Conservation (phyloP, 495 filamentous ascomycete genomes). For the Neurospora intermedia region DNA sequence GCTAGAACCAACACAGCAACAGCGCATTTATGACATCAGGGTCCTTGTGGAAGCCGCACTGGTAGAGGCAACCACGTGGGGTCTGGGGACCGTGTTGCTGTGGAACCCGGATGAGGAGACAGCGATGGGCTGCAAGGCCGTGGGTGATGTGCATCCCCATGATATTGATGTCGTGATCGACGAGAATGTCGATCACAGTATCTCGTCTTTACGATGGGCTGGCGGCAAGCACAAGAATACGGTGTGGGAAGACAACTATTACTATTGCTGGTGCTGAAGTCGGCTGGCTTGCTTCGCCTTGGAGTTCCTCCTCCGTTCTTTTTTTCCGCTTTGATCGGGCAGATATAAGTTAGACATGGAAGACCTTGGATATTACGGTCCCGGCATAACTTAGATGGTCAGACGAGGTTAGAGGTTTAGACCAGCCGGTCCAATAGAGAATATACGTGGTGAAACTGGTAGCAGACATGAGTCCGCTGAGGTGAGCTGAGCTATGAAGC, state of each 20-base stretch:
- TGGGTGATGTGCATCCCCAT: constrained; percentile 29
- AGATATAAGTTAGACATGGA: background rate
- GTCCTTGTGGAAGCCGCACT: constrained; percentile 32
- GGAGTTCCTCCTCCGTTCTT: background rate
- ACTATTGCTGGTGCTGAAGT: constrained; percentile 73
- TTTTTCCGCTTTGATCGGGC: background rate
- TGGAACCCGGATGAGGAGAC: constrained; percentile 35
- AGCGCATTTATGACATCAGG: constrained; percentile 46
- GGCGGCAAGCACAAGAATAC: constrained; percentile 35
- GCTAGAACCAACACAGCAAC: constrained; percentile 5
- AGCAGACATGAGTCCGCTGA: background rate
- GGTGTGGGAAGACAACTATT: constrained; percentile 77
- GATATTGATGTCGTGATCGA: constrained; percentile 27
- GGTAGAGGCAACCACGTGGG: constrained; percentile 30
- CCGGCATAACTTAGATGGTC: background rate
- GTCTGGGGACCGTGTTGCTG: constrained; percentile 26
- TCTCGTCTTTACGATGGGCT: constrained; percentile 39
- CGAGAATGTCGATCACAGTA: constrained; percentile 30
- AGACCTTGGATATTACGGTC: background rate
- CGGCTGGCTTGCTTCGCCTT: background rate
- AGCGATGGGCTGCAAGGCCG: constrained; percentile 19
- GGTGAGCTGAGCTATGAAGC: background rate
- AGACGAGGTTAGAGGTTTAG: background rate
- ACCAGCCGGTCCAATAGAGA: background rate
- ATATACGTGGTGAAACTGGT: background rate